phyloP scores from a whole-genome alignment of 140 eudicot genomes.

The Stevia rebaudiana region DNA sequence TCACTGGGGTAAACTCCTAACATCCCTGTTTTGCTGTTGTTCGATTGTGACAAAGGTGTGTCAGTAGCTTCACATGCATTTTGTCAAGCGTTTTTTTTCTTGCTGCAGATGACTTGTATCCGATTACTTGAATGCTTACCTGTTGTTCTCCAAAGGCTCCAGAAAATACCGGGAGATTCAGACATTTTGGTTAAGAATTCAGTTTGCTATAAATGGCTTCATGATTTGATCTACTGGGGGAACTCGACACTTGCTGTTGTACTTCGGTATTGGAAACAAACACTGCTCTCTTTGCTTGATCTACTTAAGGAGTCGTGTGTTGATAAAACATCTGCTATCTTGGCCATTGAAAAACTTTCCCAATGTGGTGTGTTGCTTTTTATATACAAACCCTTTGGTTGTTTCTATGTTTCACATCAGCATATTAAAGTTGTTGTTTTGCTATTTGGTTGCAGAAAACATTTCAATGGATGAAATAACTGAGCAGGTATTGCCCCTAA shows the following conservation, averaged over 20 bases:
- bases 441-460: slow-evolving; percentile 48
- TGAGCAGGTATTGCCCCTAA: slow-evolving; percentile 55
- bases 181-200: slow-evolving; percentile 26
- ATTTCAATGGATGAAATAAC: slow-evolving; percentile 47
- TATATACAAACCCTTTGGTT: background rate
- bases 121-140: slow-evolving; percentile 86
- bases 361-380: slow-evolving; percentile 49
- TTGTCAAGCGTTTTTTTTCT: slow-evolving; percentile 15
- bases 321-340: slow-evolving; percentile 39
- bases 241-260: slow-evolving; percentile 69
- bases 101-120: slow-evolving; percentile 86
- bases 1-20: background rate
- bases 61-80: no score
- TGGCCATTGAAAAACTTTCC: slow-evolving; percentile 50
- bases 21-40: background rate
- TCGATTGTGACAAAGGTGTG: no score
- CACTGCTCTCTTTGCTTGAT: slow-evolving; percentile 53
- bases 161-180: slow-evolving; percentile 24
- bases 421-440: slow-evolving; percentile 12
- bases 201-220: slow-evolving; percentile 55
- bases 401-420: background rate
- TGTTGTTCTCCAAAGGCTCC: slow-evolving; percentile 49
- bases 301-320: slow-evolving; percentile 47
- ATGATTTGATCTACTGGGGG: slow-evolving; percentile 83
- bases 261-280: slow-evolving; percentile 84